Base-by-base conservation (phyloP, 306 rosid genomes). In the Inga leiocalycina region DNA sequence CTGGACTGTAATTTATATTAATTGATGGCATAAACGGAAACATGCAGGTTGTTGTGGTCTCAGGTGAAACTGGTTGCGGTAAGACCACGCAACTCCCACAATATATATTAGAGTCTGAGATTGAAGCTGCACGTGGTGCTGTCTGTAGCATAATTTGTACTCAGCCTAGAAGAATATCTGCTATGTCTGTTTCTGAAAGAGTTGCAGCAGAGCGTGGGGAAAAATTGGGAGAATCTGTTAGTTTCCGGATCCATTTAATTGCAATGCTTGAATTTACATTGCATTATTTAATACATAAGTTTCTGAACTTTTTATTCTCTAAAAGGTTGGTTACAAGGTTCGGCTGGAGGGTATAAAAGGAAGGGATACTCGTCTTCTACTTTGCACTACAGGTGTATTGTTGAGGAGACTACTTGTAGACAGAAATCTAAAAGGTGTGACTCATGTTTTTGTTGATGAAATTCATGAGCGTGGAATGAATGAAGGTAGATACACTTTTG, bases 381-480 rank as follows among this genome's bases (percentile, higher is more conserved):
- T 97, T 88, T 97, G 99, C 83, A 97, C 99, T 75, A 97, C 99
- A 32, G 99, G 98, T 75, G 93, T 97, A 80, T 92, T 97, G 84
- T 83, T 97, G 89, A 91, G 99, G 89, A 94, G 99, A 82, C 86
- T 94, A 79, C 94, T 97, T 16, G 91, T 90, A 78, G 99, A 97
- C 84, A 85, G 99, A 88, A 89, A 69, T 83, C 86, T 97, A 82
- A 90, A 92, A 79, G 98, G 95, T 80, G 91, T 94, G 79, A 91
- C 94, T 80, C 98, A 94, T 88, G 98, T 97, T 59, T 87, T 97
- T 86, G 97, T 97, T 75, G 98, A 97, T 83, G 99, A 97, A 88
- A 97, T 97, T 85, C 99, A 97, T 80, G 99, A 97, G 83, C 98
- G 99, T 48, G 99, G 99, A 89, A 94, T 97, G 97, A 97, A 94